Evolutionary conservation across 1,139 yeast genomes (phyloP), one percentile per base, ranked within the genome.

Genomic region (Yamadazyma jaroonii): DNA sequence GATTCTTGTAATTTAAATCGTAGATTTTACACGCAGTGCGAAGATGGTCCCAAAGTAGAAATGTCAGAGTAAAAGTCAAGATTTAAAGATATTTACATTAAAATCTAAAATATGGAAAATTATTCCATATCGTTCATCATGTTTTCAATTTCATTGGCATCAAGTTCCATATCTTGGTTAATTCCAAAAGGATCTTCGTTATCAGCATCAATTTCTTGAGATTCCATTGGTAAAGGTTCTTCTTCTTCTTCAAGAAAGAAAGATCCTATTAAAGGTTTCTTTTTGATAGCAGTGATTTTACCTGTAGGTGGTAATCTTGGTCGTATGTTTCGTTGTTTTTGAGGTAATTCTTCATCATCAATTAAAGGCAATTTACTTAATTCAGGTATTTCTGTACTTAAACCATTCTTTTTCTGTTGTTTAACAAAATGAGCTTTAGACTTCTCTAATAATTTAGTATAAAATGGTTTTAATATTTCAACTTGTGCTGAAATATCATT

Each of bases 231-330:
- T 17, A 17, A 17, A 17, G 20, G 6, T 15, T 27, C 45, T 14
- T 33, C 42, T 12, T 51, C 59, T n/a, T 45, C 56, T 2, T 63
- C 58, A 27, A 67, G 49, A 39, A 66, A 74, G 51, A 72, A 84
- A 0, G 84, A 73, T 34, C 59, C 72, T 1, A 77, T 64, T 6
- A 80, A 61, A 9, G 72, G 56, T 51, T 75, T 80, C 64, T 83
- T 87, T 63, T 87, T 89, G 25, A 80, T 67, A 2, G 77, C 71
- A 0, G 84, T 62, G 28, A 92, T 86, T 57, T 87, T 90, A 32
- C 97, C 98, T 9, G 90, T 88, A 0, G 97, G 97, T 2, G 97
- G 97, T 34, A 92, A 68, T 53, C 92, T 82, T 1, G 96, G 87
- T 46, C 94, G 75, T n/a, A 77, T 73, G 45, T 83, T 81, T 36